Base-by-base conservation (phyloP, 805 yeast species). In the Barnettozyma wickerhamii region DNA sequence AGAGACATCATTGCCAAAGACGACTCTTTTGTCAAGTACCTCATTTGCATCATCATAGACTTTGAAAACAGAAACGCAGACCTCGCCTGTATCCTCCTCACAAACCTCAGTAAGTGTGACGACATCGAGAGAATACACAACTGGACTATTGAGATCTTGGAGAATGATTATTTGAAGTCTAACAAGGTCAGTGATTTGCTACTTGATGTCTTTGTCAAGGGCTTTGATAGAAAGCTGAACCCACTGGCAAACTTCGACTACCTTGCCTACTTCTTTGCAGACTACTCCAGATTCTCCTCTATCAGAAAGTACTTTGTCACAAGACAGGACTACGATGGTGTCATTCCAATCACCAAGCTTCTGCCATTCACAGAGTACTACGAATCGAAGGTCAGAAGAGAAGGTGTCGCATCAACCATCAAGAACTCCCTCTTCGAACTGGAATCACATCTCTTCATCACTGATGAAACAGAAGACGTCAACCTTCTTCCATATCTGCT, bases 381-480 rank as follows among this genome's bases (percentile, higher is more conserved):
- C 50, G 90, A 84, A 55, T 71, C 86, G 12, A 78, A 77, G 53
- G 77, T 78, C 19, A 79, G 98, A 65, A 75, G 98, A 63, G 90
- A 84, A 58, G 97, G 96, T 56, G 90, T 87, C 29, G 95, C 95
- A 2, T 84, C 95, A 5, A 84, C 96, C 2, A 85, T 93, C 51
- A 91, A 93, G 60, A 91, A 91, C 63, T 76, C 91, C 0, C 66
- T 91, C 37, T 91, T 91, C 55, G 96, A 90, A 56, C 69, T 85
- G 2, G 76, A 79, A 30, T 62, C 75, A 27, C 98, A 91, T 58
- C 63, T 64, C 51, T 60, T 58, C 19, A 66, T 91, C 33, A 60
- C 88, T 30, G 68, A 66, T 5, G 83, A 84, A 52, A 77, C 72
- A 28, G 63, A 35, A 24, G 47, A 70, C 7, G 79, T 87, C 43